Conservation (phyloP, 345 rosid genomes). For the Hibiscus syriacus region DNA sequence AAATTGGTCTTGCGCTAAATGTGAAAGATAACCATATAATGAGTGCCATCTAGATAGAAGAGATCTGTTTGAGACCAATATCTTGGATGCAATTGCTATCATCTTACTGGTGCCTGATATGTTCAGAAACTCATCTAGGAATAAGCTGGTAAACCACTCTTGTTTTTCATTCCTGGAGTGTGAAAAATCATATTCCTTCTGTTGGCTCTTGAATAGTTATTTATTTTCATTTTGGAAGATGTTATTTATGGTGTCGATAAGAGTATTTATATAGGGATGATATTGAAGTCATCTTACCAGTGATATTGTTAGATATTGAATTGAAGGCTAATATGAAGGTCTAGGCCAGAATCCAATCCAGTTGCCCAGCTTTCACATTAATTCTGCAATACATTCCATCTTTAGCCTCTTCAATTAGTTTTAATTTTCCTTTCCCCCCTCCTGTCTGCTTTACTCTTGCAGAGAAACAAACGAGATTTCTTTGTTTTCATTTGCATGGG, state of each 20-base stretch:
- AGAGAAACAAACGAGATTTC: constrained; percentile 92
- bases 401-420: background rate
- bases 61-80: background rate
- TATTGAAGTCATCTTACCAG: background rate
- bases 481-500: constrained; percentile 68
- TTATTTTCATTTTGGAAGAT: background rate
- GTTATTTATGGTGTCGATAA: background rate
- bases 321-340: background rate
- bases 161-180: background rate
- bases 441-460: constrained; percentile 13
- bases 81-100: background rate
- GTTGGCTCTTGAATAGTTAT: background rate
- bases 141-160: background rate
- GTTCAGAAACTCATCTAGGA: background rate
- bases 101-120: background rate
- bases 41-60: background rate
- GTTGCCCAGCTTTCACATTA: background rate
- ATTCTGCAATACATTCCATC: background rate
- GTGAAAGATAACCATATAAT: constrained; percentile 1
- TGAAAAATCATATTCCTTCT: background rate
- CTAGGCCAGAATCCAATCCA: background rate
- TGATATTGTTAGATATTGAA: background rate
- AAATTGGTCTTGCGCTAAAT: background rate
- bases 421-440: background rate
- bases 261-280: background rate